phyloP scores from a whole-genome alignment of 805 yeast species.

The Barnettozyma populi region DNA sequence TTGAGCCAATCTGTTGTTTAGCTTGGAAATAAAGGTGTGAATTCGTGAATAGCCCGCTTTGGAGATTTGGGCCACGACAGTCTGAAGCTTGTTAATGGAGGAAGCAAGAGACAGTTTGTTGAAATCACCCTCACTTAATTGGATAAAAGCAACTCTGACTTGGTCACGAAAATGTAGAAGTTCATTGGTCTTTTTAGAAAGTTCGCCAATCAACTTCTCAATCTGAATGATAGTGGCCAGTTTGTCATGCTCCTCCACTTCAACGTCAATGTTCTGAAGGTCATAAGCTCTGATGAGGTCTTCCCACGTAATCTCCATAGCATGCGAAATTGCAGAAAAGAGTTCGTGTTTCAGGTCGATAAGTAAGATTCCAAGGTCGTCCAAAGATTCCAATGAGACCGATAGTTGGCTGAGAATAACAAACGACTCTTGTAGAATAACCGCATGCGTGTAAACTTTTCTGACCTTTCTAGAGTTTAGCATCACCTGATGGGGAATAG shows the following conservation, averaged over 20 bases:
- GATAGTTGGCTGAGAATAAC: slow-evolving; percentile 32
- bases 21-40: slow-evolving; percentile 24
- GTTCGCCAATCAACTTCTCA: slow-evolving; percentile 26
- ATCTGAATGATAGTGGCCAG: slow-evolving; percentile 26
- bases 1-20: slow-evolving; percentile 30
- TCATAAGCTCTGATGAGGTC: slow-evolving; percentile 45
- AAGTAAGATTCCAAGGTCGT: slow-evolving; percentile 39
- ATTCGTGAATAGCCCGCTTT: slow-evolving; percentile 35
- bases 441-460: slow-evolving; percentile 52
- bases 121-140: slow-evolving; percentile 27
- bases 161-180: slow-evolving; percentile 26
- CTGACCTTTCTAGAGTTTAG: slow-evolving; percentile 45
- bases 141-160: slow-evolving; percentile 20
- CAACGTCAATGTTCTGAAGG: slow-evolving; percentile 30
- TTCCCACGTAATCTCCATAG: slow-evolving; percentile 48
- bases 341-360: slow-evolving; percentile 30
- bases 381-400: slow-evolving; percentile 29
- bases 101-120: slow-evolving; percentile 12
- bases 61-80: slow-evolving; percentile 29
- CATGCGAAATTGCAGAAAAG: slow-evolving; percentile 27
- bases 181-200: slow-evolving; percentile 28
- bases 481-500: slow-evolving; percentile 49
- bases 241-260: slow-evolving; percentile 28
- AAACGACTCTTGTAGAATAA: slow-evolving; percentile 47
- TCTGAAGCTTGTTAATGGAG: slow-evolving; percentile 30